Conservation (phyloP, 495 filamentous ascomycete genomes). For the Aspergillus bertholletiae region DNA sequence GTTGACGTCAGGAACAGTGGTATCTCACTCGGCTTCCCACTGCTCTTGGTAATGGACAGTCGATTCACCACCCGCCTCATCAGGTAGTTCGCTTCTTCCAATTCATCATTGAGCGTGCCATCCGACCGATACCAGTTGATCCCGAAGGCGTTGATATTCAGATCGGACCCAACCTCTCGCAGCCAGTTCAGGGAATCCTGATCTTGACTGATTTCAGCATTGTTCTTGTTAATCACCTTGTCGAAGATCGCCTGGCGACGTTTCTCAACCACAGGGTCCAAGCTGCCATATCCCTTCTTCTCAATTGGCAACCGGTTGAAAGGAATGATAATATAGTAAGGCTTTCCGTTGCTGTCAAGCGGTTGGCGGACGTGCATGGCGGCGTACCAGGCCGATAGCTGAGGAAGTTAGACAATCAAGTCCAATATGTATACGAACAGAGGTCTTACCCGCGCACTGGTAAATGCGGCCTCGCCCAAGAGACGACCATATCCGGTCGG, state of each 20-base stretch:
- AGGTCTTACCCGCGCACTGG: slow-evolving; percentile 31
- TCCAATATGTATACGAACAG: too few species aligned
- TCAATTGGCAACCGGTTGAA: too few species aligned
- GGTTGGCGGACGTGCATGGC: too few species aligned
- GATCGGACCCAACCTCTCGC: slow-evolving; percentile 37
- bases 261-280: too few species aligned
- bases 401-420: too few species aligned
- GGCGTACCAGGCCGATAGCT: slow-evolving; percentile 43
- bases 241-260: too few species aligned
- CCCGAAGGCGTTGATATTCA: slow-evolving; percentile 47
- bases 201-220: slow-evolving; percentile 9
- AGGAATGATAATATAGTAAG: too few species aligned
- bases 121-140: slow-evolving; percentile 27
- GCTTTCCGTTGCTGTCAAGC: too few species aligned
- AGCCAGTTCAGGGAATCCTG: slow-evolving; percentile 22
- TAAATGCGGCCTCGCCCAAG: slow-evolving; percentile 34
- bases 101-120: slow-evolving; percentile 36
- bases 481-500: slow-evolving; percentile 36
- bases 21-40: slow-evolving; percentile 30
- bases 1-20: slow-evolving; percentile 41
- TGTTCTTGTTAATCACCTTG: too few species aligned
- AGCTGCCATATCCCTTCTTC: too few species aligned
- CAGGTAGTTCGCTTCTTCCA: slow-evolving; percentile 50
- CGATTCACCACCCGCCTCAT: slow-evolving; percentile 38
- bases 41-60: slow-evolving; percentile 37